phyloP scores from a whole-genome alignment of 1,284 basidiomycete genomes.

The Trichosporon asahii region DNA sequence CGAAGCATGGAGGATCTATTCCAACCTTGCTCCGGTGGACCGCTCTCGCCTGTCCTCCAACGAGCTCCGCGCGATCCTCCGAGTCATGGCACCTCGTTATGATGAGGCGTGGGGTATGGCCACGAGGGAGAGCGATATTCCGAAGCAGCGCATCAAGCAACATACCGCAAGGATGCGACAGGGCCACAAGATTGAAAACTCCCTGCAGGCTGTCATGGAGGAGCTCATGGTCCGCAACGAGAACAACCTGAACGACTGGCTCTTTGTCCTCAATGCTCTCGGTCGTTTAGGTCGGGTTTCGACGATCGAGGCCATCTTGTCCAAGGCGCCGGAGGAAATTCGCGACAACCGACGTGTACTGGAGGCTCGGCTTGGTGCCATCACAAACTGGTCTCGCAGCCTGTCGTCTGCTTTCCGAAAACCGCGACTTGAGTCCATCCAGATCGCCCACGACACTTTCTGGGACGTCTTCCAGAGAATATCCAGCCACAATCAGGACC shows the following conservation, averaged over 20 bases:
- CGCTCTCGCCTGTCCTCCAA: constrained; percentile 11
- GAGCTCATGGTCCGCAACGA: constrained; percentile 12
- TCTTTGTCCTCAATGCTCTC: constrained; percentile 16
- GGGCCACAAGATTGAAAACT: constrained; percentile 10
- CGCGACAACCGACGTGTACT: constrained; percentile 1
- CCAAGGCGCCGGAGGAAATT: constrained; percentile 14
- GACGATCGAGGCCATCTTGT: constrained; percentile 13
- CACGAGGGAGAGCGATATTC: not conserved
- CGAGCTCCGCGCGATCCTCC: constrained; percentile 15
- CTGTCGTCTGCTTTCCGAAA: not conserved
- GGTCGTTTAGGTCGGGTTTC: constrained; percentile 13
- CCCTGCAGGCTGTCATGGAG: constrained; percentile 20
- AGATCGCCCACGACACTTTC: constrained; percentile 17
- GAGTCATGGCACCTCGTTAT: constrained; percentile 18
- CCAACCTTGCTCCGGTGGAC: constrained; percentile 9
- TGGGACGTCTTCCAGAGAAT: constrained; percentile 22
- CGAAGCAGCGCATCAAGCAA: not conserved
- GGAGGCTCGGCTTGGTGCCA: constrained; percentile 19
- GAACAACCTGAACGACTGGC: constrained; percentile 19
- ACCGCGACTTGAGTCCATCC: not conserved
- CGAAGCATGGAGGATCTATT: constrained; percentile 4
- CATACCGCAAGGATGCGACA: not conserved
- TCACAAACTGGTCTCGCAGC: constrained; percentile 16
- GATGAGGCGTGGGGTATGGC: constrained; percentile 14
- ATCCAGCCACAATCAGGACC: constrained; percentile 5